These are phyloP conservation scores for Chaetomium cochliodes DNA, from an alignment of 495 filamentous ascomycete species.

Conservation along the genomic window DNA sequence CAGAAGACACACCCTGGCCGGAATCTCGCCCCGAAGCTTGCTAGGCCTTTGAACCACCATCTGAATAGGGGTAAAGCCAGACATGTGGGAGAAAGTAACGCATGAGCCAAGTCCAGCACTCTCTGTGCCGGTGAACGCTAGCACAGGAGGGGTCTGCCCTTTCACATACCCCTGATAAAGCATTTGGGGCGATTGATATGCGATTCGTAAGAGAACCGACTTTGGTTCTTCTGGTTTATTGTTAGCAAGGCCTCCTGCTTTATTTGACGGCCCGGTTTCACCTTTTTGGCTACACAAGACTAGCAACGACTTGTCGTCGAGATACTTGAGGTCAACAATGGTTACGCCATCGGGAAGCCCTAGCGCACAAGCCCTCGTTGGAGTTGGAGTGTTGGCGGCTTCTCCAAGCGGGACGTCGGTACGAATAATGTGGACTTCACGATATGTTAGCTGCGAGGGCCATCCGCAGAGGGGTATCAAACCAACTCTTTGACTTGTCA, in stretches of 20 bases:
- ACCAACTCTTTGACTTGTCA: constrained; percentile 31
- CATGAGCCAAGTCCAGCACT: constrained; percentile 20
- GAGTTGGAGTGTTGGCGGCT: constrained; percentile 41
- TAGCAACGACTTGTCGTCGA: constrained; percentile 45
- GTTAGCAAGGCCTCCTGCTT: constrained; percentile 11
- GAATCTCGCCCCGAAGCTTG: constrained; percentile 38
- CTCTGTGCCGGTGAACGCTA: not conserved
- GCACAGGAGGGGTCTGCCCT: constrained; percentile 6
- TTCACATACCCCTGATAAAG: constrained; percentile 17
- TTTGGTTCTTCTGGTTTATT: constrained; percentile 25
- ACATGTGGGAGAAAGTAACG: constrained; percentile 34
- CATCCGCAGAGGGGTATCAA: not conserved
- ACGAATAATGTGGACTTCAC: constrained; percentile 49
- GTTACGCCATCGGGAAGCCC: constrained; percentile 39
- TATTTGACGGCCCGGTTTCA: constrained; percentile 8
- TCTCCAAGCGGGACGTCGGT: constrained; percentile 41
- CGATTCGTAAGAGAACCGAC: constrained; percentile 21
- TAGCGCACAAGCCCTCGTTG: constrained; percentile 37
- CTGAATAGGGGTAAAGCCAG: constrained; percentile 43
- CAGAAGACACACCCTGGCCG: constrained; percentile 46
- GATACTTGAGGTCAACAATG: constrained; percentile 52
- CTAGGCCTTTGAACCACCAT: constrained; percentile 49
- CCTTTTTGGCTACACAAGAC: constrained; percentile 45
- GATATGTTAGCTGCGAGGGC: constrained; percentile 28
- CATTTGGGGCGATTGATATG: constrained; percentile 20